Conservation (phyloP, 805 yeast species). For the Candida chauliodis region DNA sequence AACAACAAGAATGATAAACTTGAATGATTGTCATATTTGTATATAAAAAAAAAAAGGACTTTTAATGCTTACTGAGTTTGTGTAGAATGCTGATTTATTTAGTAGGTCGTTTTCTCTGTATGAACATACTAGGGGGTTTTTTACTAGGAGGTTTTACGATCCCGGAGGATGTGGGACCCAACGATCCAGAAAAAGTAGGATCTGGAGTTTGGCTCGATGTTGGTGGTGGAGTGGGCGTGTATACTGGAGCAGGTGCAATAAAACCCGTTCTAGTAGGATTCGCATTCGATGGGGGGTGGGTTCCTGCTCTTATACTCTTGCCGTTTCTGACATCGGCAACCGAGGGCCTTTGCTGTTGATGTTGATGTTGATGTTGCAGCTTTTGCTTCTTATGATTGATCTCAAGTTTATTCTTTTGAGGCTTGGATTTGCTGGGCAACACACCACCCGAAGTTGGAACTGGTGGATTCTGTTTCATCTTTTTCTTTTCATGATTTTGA, state of each 20-base stretch:
- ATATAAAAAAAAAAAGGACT: no score
- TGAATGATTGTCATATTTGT: background rate
- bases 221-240: background rate
- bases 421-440: conserved; percentile 1
- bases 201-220: background rate
- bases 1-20: conserved; percentile 2
- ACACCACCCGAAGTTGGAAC: background rate
- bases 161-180: conserved; percentile 11
- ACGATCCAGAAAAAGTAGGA: background rate
- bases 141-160: conserved; percentile 8
- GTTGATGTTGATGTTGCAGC: background rate
- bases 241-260: no score
- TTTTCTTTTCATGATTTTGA: background rate
- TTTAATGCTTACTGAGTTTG: background rate
- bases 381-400: background rate
- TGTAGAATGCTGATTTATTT: background rate
- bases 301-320: background rate
- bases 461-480: background rate
- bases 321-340: conserved; percentile 3
- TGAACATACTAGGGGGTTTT: conserved; percentile 6
- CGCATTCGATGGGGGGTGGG: background rate
- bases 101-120: conserved; percentile 6
- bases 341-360: background rate
- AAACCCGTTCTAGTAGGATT: conserved; percentile 8
- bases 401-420: background rate